These are phyloP conservation scores for Blastobotrys americana DNA, from an alignment of 805 yeast species.

Conservation along the genomic window DNA sequence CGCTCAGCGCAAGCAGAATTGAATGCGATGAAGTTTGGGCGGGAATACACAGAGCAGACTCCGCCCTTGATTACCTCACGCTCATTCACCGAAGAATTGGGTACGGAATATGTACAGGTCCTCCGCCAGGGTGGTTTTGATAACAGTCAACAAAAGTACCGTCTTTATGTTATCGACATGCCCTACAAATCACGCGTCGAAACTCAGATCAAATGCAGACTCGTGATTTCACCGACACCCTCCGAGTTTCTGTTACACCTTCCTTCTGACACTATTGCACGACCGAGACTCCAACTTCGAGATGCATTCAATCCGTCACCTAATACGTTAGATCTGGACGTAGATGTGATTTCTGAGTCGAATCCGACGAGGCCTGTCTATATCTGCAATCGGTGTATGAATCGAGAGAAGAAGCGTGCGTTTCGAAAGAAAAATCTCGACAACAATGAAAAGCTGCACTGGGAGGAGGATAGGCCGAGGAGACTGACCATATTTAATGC, in stretches of 20 bases:
- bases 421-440: slow-evolving; percentile 80
- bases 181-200: slow-evolving; percentile 88
- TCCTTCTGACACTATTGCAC: slow-evolving; percentile 80
- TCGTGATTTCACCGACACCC: slow-evolving; percentile 70
- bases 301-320: slow-evolving; percentile 24
- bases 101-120: neutral
- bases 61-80: neutral
- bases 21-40: slow-evolving; percentile 49
- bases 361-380: slow-evolving; percentile 44
- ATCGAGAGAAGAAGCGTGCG: slow-evolving; percentile 90
- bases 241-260: slow-evolving; percentile 65
- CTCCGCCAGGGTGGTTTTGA: neutral
- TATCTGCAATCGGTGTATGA: slow-evolving; percentile 82
- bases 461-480: slow-evolving; percentile 66
- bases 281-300: slow-evolving; percentile 68
- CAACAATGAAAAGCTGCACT: slow-evolving; percentile 63
- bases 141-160: slow-evolving; percentile 12
- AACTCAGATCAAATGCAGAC: slow-evolving; percentile 79
- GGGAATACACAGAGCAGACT: slow-evolving; percentile 7
- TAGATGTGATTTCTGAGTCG: slow-evolving; percentile 60
- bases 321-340: slow-evolving; percentile 46
- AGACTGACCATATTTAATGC: slow-evolving; percentile 87
- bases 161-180: slow-evolving; percentile 36
- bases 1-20: slow-evolving; percentile 44
- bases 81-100: neutral